A percentile compares a stretch with the other conserved stretches of the same genome.
These are phyloP conservation scores for Solanum hybrid DNA, from an alignment of 305 asterid species.

Conservation along the genomic window DNA sequence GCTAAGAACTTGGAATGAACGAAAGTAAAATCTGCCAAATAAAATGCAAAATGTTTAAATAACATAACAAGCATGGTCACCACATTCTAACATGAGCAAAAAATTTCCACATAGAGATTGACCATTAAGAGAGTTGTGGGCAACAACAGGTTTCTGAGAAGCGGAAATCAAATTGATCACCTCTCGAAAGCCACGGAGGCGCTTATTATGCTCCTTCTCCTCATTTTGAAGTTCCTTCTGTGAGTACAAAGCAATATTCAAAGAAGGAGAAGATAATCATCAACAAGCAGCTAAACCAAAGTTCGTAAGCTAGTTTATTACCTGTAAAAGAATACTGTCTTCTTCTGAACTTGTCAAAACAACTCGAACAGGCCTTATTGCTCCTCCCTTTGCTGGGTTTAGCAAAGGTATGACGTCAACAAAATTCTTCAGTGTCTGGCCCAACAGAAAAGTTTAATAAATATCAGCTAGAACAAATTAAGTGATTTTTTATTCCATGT, in stretches of 20 bases:
- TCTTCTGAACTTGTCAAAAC: slow-evolving; percentile 67
- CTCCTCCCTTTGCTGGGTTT: slow-evolving; percentile 42
- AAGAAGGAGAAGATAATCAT: slow-evolving; percentile 6
- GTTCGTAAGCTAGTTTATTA: slow-evolving; percentile 17
- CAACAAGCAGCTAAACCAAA: background rate
- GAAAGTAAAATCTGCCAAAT: slow-evolving; percentile 64
- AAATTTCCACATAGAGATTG: slow-evolving; percentile 18
- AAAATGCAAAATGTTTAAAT: slow-evolving; percentile 2
- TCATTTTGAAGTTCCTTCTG: slow-evolving; percentile 60
- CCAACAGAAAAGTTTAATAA: slow-evolving; percentile 17
- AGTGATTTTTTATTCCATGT: background rate
- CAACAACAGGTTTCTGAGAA: slow-evolving; percentile 75
- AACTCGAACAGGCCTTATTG: slow-evolving; percentile 54
- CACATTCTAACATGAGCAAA: slow-evolving; percentile 8
- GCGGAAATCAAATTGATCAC: slow-evolving; percentile 78
- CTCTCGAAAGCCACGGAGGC: slow-evolving; percentile 71
- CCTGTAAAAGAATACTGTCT: slow-evolving; percentile 67
- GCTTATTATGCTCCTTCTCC: slow-evolving; percentile 51
- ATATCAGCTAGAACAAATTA: slow-evolving; percentile 6
- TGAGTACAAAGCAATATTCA: slow-evolving; percentile 9
- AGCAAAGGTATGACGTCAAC: slow-evolving; percentile 52
- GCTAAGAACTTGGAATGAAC: slow-evolving; percentile 68
- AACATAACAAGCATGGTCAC: background rate
- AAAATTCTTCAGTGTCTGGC: slow-evolving; percentile 52
- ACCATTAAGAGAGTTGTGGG: slow-evolving; percentile 82